phyloP scores from a whole-genome alignment of 2,329 filamentous ascomycete species.

The Cladophialophora chaetospira region DNA sequence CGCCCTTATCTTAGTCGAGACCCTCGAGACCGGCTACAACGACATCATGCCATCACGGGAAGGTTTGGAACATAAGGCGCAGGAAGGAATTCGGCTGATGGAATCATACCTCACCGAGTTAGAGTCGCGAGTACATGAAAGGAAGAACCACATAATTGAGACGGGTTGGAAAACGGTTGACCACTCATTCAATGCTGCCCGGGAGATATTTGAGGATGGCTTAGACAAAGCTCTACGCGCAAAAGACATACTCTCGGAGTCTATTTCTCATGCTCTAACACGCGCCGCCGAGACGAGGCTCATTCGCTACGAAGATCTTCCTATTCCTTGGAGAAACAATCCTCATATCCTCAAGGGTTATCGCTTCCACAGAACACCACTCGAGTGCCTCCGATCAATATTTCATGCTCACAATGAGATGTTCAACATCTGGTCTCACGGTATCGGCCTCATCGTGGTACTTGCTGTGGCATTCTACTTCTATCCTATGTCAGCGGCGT shows the following conservation, averaged over 20 bases:
- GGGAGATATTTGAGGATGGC: conserved; percentile 76
- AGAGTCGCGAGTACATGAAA: conserved; percentile 77
- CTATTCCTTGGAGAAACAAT: conserved; percentile 90
- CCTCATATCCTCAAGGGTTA: conserved; percentile 90
- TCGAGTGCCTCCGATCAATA: conserved; percentile 82
- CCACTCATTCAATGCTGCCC: conserved; percentile 72
- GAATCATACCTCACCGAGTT: conserved; percentile 84
- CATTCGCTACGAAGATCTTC: conserved; percentile 86
- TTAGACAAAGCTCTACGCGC: conserved; percentile 81
- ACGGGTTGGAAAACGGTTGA: conserved; percentile 80
- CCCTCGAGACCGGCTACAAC: conserved; percentile 82
- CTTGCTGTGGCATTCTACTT: conserved; percentile 91
- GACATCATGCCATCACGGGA: conserved; percentile 81
- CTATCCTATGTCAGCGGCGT: conserved; percentile 86
- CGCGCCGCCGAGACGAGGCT: conserved; percentile 78
- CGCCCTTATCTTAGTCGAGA: conserved; percentile 88
- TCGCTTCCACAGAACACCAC: conserved; percentile 87
- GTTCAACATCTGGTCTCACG: conserved; percentile 98
- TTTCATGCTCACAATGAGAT: conserved; percentile 88
- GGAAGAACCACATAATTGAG: conserved; percentile 76
- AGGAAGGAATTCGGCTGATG: conserved; percentile 81
- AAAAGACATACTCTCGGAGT: conserved; percentile 78
- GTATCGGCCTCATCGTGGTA: conserved; percentile 83
- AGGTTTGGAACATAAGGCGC: conserved; percentile 87
- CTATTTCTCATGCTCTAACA: conserved; percentile 75